phyloP scores from a whole-genome alignment of 2,329 filamentous ascomycete species.

The Ascosphaera aggregata region DNA sequence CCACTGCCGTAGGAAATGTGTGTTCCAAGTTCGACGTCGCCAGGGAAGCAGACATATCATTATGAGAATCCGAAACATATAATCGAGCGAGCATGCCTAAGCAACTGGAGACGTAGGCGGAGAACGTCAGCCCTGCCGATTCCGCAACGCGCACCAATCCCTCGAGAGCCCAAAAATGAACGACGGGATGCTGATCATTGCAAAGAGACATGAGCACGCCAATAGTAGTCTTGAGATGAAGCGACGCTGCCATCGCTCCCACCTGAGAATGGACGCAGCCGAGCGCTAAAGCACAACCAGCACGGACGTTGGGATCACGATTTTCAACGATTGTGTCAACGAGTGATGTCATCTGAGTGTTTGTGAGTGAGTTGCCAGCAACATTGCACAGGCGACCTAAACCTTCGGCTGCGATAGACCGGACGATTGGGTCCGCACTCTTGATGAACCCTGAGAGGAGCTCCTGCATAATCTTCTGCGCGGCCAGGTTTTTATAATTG shows the following conservation, averaged over 20 bases:
- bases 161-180: slow-evolving; percentile 92
- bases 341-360: slow-evolving; percentile 68
- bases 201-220: slow-evolving; percentile 94
- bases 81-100: slow-evolving; percentile 86
- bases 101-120: slow-evolving; percentile 69
- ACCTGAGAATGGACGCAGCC: slow-evolving; percentile 89
- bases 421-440: slow-evolving; percentile 64
- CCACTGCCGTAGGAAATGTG: slow-evolving; percentile 57
- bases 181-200: slow-evolving; percentile 81
- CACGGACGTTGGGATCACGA: slow-evolving; percentile 74
- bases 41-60: slow-evolving; percentile 54
- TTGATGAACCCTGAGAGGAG: slow-evolving; percentile 65
- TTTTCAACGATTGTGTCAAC: slow-evolving; percentile 90
- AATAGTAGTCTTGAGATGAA: slow-evolving; percentile 92
- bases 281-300: slow-evolving; percentile 81
- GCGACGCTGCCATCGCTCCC: slow-evolving; percentile 89
- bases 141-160: slow-evolving; percentile 70
- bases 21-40: slow-evolving; percentile 80
- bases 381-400: slow-evolving; percentile 64
- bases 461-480: slow-evolving; percentile 46
- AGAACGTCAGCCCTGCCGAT: slow-evolving; percentile 79
- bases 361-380: slow-evolving; percentile 75
- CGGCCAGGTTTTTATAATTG: slow-evolving; percentile 47
- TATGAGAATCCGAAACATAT: slow-evolving; percentile 79
- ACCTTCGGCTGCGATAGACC: slow-evolving; percentile 63